Base-by-base conservation (phyloP, 2,329 filamentous ascomycete genomes). In the Epichloe glyceriae region DNA sequence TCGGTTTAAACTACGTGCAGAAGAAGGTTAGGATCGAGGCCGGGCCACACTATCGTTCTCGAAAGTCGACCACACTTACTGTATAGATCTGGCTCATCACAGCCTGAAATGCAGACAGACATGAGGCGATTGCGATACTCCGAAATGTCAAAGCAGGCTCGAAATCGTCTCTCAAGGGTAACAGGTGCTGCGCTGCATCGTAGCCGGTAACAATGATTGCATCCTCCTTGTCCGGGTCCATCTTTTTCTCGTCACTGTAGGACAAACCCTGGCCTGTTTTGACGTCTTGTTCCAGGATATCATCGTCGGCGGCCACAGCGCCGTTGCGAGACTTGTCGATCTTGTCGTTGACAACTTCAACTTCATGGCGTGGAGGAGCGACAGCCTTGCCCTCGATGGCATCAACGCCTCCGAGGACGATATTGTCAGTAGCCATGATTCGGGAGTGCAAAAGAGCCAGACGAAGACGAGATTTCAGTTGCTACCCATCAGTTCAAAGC, bases 11-110 rank as follows among this genome's bases (percentile, higher is more conserved):
- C 73, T 77, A 11, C 5, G 15, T 41, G 39, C 6, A 17, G 12
- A 14, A 3, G 2, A 41, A 22, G 30, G 17, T 48, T 34, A 34
- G 17, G 33, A n/a, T 2, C 3, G 15, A 5, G 3, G 14, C 41
- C 10, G 20, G 5, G 11, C n/a, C 15, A 17, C 14, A n/a, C 7
- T 7, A 2, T 5, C n/a, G 20, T 11, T 19, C 4, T 11, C 14
- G 10, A 10, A 35, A 35, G 26, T 34, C 4, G 17, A n/a, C 15
- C 15, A 14, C 1, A 30, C 37, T 60, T 51, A 77, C 75, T 14
- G 59, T 61, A 55, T 80, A 80, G 44, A 80, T 79, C 58, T 78
- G 74, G 47, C 64, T 67, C 72, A 80, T 76, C 42, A 74, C 70
- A 22, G 75, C 72, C 54, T 78, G 74, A 56, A 80, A 79, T 11